Percentiles rank a stretch among this genome's conserved stretches.
phyloP scores from a whole-genome alignment of 2,329 filamentous ascomycete genomes.

The Sporothrix curviconia region DNA sequence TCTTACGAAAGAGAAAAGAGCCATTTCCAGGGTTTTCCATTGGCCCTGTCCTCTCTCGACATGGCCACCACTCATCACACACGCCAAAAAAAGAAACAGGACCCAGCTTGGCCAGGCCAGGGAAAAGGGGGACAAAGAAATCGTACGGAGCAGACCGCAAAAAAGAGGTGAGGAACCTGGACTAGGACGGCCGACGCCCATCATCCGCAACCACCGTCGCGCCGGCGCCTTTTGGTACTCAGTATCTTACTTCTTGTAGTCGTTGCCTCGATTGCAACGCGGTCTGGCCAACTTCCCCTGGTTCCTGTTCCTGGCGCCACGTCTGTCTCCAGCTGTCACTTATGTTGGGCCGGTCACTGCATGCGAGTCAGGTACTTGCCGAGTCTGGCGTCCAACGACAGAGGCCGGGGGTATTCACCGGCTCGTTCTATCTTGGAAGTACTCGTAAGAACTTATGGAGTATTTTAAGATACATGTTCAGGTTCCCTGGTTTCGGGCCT shows the following conservation, averaged over 20 bases:
- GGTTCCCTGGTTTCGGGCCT: no score
- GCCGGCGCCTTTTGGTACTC: background rate
- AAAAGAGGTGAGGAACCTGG: background rate
- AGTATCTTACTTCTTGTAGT: no score
- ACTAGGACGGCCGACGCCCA: background rate
- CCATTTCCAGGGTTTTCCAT: background rate
- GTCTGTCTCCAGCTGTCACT: constrained; percentile 4
- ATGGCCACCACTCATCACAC: background rate
- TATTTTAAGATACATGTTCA: no score
- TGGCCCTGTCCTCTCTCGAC: background rate
- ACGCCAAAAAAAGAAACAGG: constrained; percentile 1
- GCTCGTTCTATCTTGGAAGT: no score
- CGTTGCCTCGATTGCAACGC: no score
- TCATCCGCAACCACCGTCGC: constrained; percentile 5
- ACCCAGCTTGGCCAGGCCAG: no score
- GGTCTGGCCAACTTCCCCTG: no score
- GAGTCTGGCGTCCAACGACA: background rate
- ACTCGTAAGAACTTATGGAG: no score
- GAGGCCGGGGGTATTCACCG: no score
- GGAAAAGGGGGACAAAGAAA: background rate
- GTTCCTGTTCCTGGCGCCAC: background rate
- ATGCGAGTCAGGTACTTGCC: background rate
- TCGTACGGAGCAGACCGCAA: background rate
- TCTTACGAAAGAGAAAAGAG: background rate
- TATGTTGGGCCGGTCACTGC: background rate